Evolutionary conservation across 192 early-diverging fungal species (phyloP).

Genomic region (Backusella circina): DNA sequence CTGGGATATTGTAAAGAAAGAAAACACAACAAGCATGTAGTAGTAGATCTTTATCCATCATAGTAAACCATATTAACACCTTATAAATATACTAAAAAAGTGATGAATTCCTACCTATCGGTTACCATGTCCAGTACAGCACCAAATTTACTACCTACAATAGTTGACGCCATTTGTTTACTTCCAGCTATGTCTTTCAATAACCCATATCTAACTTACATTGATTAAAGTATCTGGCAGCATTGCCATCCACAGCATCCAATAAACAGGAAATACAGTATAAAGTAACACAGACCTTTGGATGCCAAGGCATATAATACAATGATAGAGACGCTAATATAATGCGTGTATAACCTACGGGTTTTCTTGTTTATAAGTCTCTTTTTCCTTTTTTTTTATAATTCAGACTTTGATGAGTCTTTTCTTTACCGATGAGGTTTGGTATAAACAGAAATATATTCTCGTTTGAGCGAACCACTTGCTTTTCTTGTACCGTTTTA

Average conservation of each 20-base stretch:
- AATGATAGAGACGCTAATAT: conserved; percentile 68
- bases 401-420: neutral
- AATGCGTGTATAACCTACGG: conserved; percentile 79
- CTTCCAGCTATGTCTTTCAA: neutral
- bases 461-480: conserved; percentile 20
- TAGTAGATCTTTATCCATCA: conserved; percentile 64
- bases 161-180: neutral
- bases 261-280: conserved; percentile 90
- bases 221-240: conserved; percentile 89
- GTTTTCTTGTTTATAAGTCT: neutral
- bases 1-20: conserved; percentile 65
- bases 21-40: conserved; percentile 86
- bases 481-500: neutral
- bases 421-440: conserved; percentile 66
- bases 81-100: neutral
- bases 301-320: conserved; percentile 73
- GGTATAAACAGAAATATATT: conserved; percentile 77
- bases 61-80: neutral
- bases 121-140: conserved; percentile 99
- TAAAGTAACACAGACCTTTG: conserved; percentile 66
- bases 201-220: conserved; percentile 50
- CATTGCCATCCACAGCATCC: conserved; percentile 93
- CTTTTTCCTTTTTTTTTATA: neutral
- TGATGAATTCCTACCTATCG: conserved; percentile 60
- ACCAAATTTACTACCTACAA: conserved; percentile 82